These are phyloP conservation scores for Hanseniaspora uvarum DNA, from an alignment of 1,139 yeast genomes.

Conservation along the genomic window DNA sequence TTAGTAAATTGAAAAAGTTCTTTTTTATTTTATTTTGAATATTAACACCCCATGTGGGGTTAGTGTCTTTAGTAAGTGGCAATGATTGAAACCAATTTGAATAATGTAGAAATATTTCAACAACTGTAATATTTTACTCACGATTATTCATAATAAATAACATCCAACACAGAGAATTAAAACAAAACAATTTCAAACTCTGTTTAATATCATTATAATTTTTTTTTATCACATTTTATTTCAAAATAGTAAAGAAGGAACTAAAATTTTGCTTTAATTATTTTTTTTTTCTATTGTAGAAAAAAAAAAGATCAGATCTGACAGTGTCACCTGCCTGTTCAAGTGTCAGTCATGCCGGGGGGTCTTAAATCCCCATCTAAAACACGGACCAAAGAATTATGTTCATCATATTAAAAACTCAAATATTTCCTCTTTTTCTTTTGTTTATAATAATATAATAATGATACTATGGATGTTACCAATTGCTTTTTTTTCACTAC, in stretches of 20 bases:
- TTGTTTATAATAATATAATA: background rate
- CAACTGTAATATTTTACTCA: background rate
- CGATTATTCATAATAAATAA: background rate
- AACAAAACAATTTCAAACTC: background rate
- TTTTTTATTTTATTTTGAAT: background rate
- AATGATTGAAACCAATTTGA: too few species aligned
- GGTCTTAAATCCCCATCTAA: conserved; percentile 87
- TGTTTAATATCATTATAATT: background rate
- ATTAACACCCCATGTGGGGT: background rate
- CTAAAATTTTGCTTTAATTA: background rate
- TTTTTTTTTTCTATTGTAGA: background rate
- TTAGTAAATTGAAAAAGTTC: conserved; percentile 28
- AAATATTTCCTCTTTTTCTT: background rate
- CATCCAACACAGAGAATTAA: background rate
- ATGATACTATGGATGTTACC: background rate
- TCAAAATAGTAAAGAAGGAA: background rate
- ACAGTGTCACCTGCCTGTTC: conserved; percentile 17
- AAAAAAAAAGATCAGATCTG: background rate
- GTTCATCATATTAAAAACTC: conserved; percentile 47
- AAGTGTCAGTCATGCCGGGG: conserved; percentile 64
- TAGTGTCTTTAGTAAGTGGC: background rate
- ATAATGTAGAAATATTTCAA: too few species aligned
- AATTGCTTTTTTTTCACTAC: background rate
- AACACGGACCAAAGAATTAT: conserved; percentile 80
- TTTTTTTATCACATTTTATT: background rate